Evolutionary conservation across 176 grass and related monocot genomes (phyloP), one percentile per base, ranked within the genome.

Genomic region (Oryza rufipogon): DNA sequence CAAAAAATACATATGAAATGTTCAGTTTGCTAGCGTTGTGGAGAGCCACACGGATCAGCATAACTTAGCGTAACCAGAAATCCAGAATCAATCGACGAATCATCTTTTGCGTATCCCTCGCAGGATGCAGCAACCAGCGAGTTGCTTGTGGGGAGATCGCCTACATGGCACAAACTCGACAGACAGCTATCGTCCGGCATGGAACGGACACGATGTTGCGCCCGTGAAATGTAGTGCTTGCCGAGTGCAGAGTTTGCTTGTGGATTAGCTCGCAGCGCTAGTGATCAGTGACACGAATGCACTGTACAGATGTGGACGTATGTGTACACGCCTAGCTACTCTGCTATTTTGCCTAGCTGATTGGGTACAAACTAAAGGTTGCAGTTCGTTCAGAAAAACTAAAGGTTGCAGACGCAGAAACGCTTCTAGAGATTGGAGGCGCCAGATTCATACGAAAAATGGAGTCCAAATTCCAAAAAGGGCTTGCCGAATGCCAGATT

Each of bases 41-140:
- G 58, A 63, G n/a, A 61, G 56, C 56, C 56, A 63, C 52, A 58
- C 58, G 20, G 58, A 63, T 63, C 34, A 36, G 34, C 34, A 36
- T 36, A 36, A 36, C 34, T 36, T 36, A 36, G 34, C 34, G 34
- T 36, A 36, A 36, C 34, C 34, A 36, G 34, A 36, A 36, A 36
- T 4, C 34, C 34, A 36, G 34, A 36, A 36, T 36, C 58, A 63
- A 23, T 11, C 58, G 8, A 63, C 19, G 20, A 9, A 22, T 63
- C 58, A 63, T 63, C 58, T 63, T 63, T 63, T 63, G 58, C 58
- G 58, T 63, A 63, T 63, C 58, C 58, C 20, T 63, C 20, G 58
- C 58, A 63, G 58, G 58, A 23, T 23, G 58, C 17, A 63, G 58
- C n/a, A 9, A 23, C 20, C 17, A 63, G 20, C 58, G 0, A 23